Evolutionary conservation across 2,329 filamentous ascomycete species (phyloP).

Genomic region (Thelonectria discophora): DNA sequence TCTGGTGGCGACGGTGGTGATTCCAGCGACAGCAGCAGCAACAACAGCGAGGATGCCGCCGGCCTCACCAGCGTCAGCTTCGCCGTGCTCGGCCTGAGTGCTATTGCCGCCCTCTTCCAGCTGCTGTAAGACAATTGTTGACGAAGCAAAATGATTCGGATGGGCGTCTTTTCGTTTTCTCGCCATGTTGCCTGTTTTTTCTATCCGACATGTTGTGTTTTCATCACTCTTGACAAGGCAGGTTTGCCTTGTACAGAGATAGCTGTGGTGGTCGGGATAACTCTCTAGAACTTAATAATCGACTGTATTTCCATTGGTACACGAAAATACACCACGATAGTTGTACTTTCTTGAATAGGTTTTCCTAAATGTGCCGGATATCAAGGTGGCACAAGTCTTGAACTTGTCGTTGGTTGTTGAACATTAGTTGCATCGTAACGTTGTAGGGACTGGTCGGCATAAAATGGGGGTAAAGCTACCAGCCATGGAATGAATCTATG

Average conservation of each 20-base stretch:
- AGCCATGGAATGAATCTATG: no score
- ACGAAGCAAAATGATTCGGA: conserved; percentile 43
- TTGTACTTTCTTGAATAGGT: neutral
- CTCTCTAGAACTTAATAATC: conserved; percentile 57
- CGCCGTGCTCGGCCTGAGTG: conserved; percentile 56
- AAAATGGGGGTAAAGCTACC: no score
- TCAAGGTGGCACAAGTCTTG: no score
- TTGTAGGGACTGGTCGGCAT: no score
- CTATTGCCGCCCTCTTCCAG: conserved; percentile 58
- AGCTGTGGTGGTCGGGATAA: conserved; percentile 44
- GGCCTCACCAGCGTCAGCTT: conserved; percentile 58
- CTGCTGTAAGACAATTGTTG: conserved; percentile 56
- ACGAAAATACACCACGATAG: neutral
- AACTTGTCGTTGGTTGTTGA: no score
- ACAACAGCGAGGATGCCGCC: conserved; percentile 54
- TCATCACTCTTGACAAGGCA: conserved; percentile 42
- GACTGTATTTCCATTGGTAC: conserved; percentile 48
- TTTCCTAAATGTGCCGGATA: no score
- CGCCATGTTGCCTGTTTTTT: conserved; percentile 47
- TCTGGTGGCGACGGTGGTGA: conserved; percentile 48
- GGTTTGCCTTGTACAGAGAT: conserved; percentile 40
- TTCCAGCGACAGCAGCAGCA: conserved; percentile 35
- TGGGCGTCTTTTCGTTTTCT: conserved; percentile 50
- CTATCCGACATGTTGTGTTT: conserved; percentile 49
- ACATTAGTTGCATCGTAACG: no score